These are phyloP conservation scores for Cerioporus squamosus DNA, from an alignment of 1,284 basidiomycete genomes.

Conservation along the genomic window DNA sequence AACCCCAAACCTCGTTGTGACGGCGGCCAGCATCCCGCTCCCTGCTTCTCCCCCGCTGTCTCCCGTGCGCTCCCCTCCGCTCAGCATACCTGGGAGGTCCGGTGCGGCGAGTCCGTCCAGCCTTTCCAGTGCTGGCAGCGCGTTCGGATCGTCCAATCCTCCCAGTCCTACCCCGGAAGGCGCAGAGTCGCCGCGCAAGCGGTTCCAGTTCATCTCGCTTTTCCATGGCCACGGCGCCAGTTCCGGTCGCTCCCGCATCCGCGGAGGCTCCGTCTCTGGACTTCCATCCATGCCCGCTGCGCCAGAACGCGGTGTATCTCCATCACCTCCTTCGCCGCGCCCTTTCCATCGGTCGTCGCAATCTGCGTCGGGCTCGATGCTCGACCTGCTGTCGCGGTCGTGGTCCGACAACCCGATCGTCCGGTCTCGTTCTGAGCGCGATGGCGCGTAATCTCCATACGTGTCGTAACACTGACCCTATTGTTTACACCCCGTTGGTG, in stretches of 20 bases:
- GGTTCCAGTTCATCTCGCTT: constrained; percentile 21
- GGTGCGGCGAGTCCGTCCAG: constrained; percentile 5
- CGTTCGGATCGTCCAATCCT: constrained; percentile 5
- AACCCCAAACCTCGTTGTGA: constrained; percentile 13
- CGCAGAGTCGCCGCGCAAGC: constrained; percentile 17
- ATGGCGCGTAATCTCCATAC: not conserved
- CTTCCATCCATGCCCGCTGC: constrained; percentile 1
- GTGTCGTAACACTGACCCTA: not conserved
- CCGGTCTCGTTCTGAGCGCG: not conserved
- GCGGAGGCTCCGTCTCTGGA: constrained; percentile 9
- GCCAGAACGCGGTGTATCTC: not conserved
- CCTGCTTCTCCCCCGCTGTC: constrained; percentile 1
- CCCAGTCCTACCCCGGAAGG: constrained; percentile 2
- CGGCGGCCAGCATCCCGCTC: constrained; percentile 5
- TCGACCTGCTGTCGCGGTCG: constrained; percentile 18
- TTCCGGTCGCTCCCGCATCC: not conserved
- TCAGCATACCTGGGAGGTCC: not conserved
- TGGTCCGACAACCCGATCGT: constrained; percentile 8
- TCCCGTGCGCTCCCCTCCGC: not conserved
- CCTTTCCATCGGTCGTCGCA: constrained; percentile 16
- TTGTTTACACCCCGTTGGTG: too few species aligned
- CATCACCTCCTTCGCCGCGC: constrained; percentile 6
- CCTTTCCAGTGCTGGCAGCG: constrained; percentile 1
- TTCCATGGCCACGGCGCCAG: constrained; percentile 8
- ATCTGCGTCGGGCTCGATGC: constrained; percentile 20